Conservation (phyloP, 1,139 yeast genomes). For the Suhomyces choctaworum region DNA sequence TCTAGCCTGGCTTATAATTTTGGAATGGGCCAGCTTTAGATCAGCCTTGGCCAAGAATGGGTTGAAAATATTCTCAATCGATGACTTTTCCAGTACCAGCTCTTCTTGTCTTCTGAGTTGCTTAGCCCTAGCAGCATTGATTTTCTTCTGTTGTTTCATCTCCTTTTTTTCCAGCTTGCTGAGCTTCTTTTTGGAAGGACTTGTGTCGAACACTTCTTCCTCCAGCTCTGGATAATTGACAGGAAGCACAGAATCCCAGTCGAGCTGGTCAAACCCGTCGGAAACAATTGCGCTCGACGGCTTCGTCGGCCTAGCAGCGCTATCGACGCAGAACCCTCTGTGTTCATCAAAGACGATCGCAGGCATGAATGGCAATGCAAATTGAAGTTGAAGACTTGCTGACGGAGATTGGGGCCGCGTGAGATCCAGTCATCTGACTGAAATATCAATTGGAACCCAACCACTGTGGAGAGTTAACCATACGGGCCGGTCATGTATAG, state of each 20-base stretch:
- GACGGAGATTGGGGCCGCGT: too few relatives aligned
- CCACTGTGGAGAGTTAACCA: too few relatives aligned
- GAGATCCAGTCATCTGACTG: too few relatives aligned
- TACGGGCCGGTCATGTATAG: too few relatives aligned
- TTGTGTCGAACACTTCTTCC: conserved; percentile 8
- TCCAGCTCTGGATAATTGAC: conserved; percentile 7
- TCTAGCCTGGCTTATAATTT: conserved; percentile 7
- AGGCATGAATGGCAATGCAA: conserved; percentile 8
- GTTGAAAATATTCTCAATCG: conserved; percentile 11
- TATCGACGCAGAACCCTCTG: conserved; percentile 20
- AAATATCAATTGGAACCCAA: too few relatives aligned
- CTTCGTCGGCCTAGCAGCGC: conserved; percentile 1
- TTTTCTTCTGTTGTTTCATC: conserved; percentile 31
- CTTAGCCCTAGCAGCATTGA: conserved; percentile 25
- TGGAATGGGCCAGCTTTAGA: conserved; percentile 20
- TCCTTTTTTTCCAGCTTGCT: conserved; percentile 33
- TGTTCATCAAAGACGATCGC: conserved; percentile 11
- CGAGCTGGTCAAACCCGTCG: conserved; percentile 36
- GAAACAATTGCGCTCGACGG: conserved; percentile 7
- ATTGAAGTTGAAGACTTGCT: too few relatives aligned
- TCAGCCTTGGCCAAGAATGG: conserved; percentile 27
- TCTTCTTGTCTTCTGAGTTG: conserved; percentile 23
- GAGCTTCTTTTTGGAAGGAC: conserved; percentile 18
- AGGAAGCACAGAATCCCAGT: conserved; percentile 23
- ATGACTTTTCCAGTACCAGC: conserved; percentile 4